Evolutionary conservation across 2,329 filamentous ascomycete genomes (phyloP), one percentile per base, ranked within the genome.

Genomic region (Reticulascus tulasneorum): DNA sequence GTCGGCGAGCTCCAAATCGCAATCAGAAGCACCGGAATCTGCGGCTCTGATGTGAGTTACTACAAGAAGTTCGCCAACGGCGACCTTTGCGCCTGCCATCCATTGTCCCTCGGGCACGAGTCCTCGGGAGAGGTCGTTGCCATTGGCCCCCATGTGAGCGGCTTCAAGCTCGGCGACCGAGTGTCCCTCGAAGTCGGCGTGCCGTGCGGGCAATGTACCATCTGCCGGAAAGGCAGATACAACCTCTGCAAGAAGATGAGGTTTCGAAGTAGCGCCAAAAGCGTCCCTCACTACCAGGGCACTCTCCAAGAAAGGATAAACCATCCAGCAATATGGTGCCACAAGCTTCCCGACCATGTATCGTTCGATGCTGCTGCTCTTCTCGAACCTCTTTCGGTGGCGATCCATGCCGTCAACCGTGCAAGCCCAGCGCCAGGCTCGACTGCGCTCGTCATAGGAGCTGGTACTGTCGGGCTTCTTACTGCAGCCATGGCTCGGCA

Each of bases 91-190:
- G 79, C 77, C 29, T 79, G 76, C 46, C 70, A 74, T 42, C 81
- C 82, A 19, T 62, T 85, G 21, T 81, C 77, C 6, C 69, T 84
- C 4, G 77, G 77, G n/a, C 75, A 80, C 48, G 75, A 80, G 55
- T 77, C 88, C 26, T 84, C 89, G 5, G 91, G 90, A 46, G 82
- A 84, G 53, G 65, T 96, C 41, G 75, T 96, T 48, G 85, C 89
- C 12, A 83, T 83, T 35, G 86, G 91, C 63, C 77, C 86, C 25
- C 86, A 84, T 19, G 89, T 96, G 40, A 87, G 73, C 20, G 63
- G 70, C 52, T 76, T 96, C 58, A 80, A 88, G 57, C 73, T 85
- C 25, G 91, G 91, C 15, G 76, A 80, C 50, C 62, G 75, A 26
- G 76, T 79, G 16, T 76, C 77, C 5, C 66, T 78, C 13, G 73